Evolutionary conservation across 1,284 basidiomycete species (phyloP).

Genomic region (Fomitopsis schrenkii): DNA sequence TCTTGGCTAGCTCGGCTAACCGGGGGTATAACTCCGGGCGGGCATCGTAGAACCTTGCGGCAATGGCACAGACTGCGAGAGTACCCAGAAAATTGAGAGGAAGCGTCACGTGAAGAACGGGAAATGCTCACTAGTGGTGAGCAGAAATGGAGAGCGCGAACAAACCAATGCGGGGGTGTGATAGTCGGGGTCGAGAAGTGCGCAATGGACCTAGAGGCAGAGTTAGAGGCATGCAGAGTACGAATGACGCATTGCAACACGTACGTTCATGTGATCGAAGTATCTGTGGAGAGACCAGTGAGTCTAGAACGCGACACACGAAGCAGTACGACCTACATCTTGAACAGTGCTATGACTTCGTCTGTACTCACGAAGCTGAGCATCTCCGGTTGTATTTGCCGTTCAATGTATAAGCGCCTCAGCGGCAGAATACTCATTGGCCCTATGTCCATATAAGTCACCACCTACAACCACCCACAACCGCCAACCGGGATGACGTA

Average conservation of each 20-base stretch:
- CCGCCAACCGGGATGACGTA: constrained; percentile 26
- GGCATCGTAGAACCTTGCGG: constrained; percentile 84
- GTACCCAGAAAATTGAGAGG: constrained; percentile 2
- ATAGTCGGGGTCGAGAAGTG: constrained; percentile 78
- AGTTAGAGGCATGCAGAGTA: background rate
- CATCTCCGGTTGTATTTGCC: constrained; percentile 88
- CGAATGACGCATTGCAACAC: constrained; percentile 16
- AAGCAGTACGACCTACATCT: constrained; percentile 66
- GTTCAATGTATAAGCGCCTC: constrained; percentile 84
- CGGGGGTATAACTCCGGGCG: constrained; percentile 82
- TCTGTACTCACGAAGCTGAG: constrained; percentile 79
- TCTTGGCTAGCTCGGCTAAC: constrained; percentile 82
- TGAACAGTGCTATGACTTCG: constrained; percentile 87
- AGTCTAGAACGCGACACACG: constrained; percentile 9
- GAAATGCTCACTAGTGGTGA: constrained; percentile 78
- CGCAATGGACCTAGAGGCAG: constrained; percentile 56
- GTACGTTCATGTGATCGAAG: constrained; percentile 74
- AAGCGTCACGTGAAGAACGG: background rate
- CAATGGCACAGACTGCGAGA: constrained; percentile 81
- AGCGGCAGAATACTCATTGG: constrained; percentile 86
- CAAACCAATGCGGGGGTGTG: constrained; percentile 92
- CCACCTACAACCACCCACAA: constrained; percentile 12
- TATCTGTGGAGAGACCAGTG: constrained; percentile 41
- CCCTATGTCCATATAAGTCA: constrained; percentile 36
- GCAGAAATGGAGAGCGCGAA: constrained; percentile 86